A percentile compares a stretch with the other conserved stretches of the same genome.
Evolutionary conservation across 768 basidiomycete genomes (phyloP).

Genomic region (Kwoniella mangroviensis): DNA sequence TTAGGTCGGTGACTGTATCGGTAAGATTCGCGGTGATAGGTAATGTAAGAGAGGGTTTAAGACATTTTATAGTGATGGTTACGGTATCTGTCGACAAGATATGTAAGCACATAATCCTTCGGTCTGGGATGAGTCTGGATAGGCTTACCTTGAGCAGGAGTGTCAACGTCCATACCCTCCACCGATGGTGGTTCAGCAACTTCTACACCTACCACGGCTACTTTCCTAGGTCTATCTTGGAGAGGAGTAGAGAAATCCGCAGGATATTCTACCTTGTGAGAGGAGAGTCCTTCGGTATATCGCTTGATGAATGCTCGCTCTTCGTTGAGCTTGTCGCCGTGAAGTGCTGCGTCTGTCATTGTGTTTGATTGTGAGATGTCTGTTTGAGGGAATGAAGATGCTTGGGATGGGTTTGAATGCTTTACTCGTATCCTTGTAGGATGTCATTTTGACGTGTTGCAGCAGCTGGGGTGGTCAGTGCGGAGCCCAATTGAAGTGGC

Average conservation of each 20-base stretch:
- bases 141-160: slow-evolving; percentile 38
- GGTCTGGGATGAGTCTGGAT: too few species aligned
- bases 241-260: slow-evolving; percentile 53
- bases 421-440: background rate
- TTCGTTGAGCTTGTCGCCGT: slow-evolving; percentile 45
- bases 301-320: slow-evolving; percentile 57
- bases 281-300: slow-evolving; percentile 52
- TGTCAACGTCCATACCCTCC: slow-evolving; percentile 44
- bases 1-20: slow-evolving; percentile 82
- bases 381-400: background rate
- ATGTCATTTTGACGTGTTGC: slow-evolving; percentile 8
- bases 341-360: slow-evolving; percentile 44
- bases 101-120: background rate
- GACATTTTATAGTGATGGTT: slow-evolving; percentile 82
- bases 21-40: slow-evolving; percentile 70
- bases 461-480: slow-evolving; percentile 2
- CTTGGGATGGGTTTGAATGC: background rate
- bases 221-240: slow-evolving; percentile 54
- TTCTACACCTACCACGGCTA: slow-evolving; percentile 42
- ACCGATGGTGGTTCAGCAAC: slow-evolving; percentile 50
- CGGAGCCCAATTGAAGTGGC: slow-evolving; percentile 2
- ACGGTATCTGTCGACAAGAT: slow-evolving; percentile 60
- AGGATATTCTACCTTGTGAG: slow-evolving; percentile 52
- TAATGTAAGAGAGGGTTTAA: slow-evolving; percentile 81
- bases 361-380: background rate